Base-by-base conservation (phyloP, 345 rosid species). In the Euphorbia peplus region DNA sequence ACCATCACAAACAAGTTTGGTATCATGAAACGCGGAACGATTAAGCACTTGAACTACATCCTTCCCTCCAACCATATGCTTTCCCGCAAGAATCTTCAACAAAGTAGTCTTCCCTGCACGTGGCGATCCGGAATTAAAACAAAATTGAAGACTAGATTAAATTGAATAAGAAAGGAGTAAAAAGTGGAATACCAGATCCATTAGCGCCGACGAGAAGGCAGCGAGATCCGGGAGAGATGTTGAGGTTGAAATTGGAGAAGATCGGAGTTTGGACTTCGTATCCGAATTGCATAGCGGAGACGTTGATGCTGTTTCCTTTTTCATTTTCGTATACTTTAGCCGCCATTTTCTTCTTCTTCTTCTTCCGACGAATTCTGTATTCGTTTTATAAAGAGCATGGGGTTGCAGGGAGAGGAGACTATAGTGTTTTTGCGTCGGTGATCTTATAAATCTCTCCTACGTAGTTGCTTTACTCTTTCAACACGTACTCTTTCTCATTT, bases 151-250 rank as follows among this genome's bases (percentile, higher is more conserved):
- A 56, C 14, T 19, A 8, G 15, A 58, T 10, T 30, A 30, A 30
- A 56, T 66, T 32, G 7, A 8, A 1, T 13, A 7, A 64, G 7
- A 15, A 24, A 57, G 19, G 32, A 2, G 18, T 10, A 18, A 13
- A 60, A 19, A 13, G n/a, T 44, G 26, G 60, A 55, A 57, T 78
- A 92, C 98, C 98, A 64, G 98, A 90, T 77, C 97, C 98, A 51
- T 90, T 93, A 72, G 97, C 93, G 70, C 98, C 98, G 62, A 90
- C 87, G 25, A 93, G 90, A 72, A 90, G 96, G 80, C 96, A 90
- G 47, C 97, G 93, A 75, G 96, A 86, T 71, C 97, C 96, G 11
- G 87, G 87, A 22, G 87, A 39, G 26, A 89, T 76, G 39, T 83
- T 64, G 77, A 93, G 86, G 51, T 67, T 69, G 88, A 93, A 90